phyloP scores from a whole-genome alignment of 371 early-diverging fungal genomes.

The Mortierella sp. region DNA sequence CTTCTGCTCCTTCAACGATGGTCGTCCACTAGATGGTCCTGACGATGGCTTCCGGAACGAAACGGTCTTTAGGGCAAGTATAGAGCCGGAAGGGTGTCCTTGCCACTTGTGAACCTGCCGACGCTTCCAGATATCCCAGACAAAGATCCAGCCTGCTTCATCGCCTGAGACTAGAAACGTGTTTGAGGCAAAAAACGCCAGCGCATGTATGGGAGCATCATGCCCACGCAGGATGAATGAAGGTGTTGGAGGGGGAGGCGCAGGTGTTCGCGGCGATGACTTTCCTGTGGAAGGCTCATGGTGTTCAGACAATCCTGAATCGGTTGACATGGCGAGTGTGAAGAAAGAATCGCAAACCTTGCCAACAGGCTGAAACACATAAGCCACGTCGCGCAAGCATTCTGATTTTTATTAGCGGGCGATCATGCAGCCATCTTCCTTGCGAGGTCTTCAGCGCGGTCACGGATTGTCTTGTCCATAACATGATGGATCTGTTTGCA shows the following conservation, averaged over 20 bases:
- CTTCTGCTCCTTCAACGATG: not conserved
- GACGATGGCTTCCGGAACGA: constrained; percentile 2
- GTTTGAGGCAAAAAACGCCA: constrained; percentile 46
- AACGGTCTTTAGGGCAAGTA: constrained; percentile 26
- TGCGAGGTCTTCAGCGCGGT: constrained; percentile 54
- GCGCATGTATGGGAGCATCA: constrained; percentile 35
- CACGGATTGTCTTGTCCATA: constrained; percentile 81
- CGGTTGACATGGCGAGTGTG: constrained; percentile 6
- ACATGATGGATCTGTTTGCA: constrained; percentile 82
- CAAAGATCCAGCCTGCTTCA: constrained; percentile 40
- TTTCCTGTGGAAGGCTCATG: constrained; percentile 3
- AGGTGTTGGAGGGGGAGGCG: constrained; percentile 31
- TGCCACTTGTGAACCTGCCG: constrained; percentile 47
- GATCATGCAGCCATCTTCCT: constrained; percentile 35
- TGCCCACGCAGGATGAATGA: constrained; percentile 53
- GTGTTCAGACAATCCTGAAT: not conserved
- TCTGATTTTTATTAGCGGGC: not conserved
- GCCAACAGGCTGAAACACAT: too few species aligned
- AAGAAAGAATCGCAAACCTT: too few species aligned
- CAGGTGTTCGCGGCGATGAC: not conserved
- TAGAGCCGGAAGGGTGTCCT: constrained; percentile 35
- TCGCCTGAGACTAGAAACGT: constrained; percentile 40
- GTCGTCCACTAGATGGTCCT: too few species aligned
- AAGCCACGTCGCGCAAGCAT: constrained; percentile 1
- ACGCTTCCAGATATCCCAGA: constrained; percentile 54